Percentiles rank a stretch among this genome's conserved stretches.
phyloP scores from a whole-genome alignment of 768 basidiomycete species.

The Lentinula sp. region DNA sequence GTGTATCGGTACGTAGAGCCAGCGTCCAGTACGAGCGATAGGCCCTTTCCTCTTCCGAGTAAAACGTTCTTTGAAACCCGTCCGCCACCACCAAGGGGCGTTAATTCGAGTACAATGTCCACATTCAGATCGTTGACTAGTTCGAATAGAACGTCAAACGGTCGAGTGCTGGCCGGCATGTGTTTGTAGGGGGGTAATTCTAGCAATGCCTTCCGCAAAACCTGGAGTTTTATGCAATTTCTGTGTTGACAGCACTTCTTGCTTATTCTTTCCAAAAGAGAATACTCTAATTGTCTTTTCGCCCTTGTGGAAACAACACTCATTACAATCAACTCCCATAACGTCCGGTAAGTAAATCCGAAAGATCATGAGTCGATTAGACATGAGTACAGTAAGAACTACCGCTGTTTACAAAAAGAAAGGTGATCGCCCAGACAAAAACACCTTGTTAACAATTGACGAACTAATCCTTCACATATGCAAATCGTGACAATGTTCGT shows the following conservation, averaged over 20 bases:
- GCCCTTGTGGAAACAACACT: not conserved
- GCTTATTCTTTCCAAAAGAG: conserved; percentile 12
- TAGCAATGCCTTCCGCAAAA: not conserved
- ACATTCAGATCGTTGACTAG: conserved; percentile 38
- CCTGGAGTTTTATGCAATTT: not conserved
- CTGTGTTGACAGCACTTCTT: not conserved
- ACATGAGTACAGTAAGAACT: not conserved
- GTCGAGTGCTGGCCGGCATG: conserved; percentile 44
- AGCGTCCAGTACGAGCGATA: conserved; percentile 43
- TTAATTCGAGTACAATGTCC: not conserved
- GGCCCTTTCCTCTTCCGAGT: conserved; percentile 32
- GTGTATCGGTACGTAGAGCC: conserved; percentile 43
- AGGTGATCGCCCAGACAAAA: not conserved
- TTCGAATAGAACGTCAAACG: conserved; percentile 49
- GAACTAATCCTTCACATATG: not conserved
- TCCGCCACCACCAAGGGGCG: not conserved
- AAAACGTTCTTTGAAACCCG: conserved; percentile 25
- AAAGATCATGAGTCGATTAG: not conserved
- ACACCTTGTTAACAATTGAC: not conserved
- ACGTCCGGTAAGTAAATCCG: not conserved
- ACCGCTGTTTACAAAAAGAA: too few relatives aligned
- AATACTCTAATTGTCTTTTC: conserved; percentile 13
- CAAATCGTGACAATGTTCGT: not conserved
- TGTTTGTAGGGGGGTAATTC: not conserved
- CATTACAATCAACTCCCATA: not conserved